Conservation (phyloP, 495 filamentous ascomycete genomes). For the Podospora conica region DNA sequence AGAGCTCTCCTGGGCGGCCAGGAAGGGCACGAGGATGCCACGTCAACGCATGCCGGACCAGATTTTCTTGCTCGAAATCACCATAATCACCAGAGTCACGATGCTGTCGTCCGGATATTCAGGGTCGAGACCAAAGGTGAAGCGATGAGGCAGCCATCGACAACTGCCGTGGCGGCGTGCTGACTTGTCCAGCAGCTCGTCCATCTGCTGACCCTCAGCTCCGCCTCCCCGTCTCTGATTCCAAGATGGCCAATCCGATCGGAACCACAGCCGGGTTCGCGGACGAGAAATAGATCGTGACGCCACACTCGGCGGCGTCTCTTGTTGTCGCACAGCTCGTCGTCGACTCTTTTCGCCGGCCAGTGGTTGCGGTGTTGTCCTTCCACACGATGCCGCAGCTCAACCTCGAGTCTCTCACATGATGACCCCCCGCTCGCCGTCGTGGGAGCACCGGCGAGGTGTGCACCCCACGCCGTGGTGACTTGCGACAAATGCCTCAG, state of each 20-base stretch:
- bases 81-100: background rate
- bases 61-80: too few relatives aligned
- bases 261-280: background rate
- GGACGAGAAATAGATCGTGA: background rate
- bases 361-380: background rate
- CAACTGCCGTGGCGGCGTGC: slow-evolving; percentile 2
- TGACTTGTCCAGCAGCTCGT: slow-evolving; percentile 9
- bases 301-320: background rate
- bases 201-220: slow-evolving; percentile 11
- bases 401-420: background rate
- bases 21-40: background rate
- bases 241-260: background rate
- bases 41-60: background rate
- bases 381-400: background rate
- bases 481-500: background rate
- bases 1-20: background rate
- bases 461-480: background rate
- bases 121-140: background rate
- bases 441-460: background rate
- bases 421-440: background rate
- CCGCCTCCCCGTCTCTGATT: slow-evolving; percentile 11
- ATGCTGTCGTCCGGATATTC: background rate
- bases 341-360: background rate
- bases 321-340: background rate
- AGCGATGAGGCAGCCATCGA: slow-evolving; percentile 4